These are phyloP conservation scores for Rhizophora mangle DNA, from an alignment of 345 rosid genomes.

Conservation along the genomic window DNA sequence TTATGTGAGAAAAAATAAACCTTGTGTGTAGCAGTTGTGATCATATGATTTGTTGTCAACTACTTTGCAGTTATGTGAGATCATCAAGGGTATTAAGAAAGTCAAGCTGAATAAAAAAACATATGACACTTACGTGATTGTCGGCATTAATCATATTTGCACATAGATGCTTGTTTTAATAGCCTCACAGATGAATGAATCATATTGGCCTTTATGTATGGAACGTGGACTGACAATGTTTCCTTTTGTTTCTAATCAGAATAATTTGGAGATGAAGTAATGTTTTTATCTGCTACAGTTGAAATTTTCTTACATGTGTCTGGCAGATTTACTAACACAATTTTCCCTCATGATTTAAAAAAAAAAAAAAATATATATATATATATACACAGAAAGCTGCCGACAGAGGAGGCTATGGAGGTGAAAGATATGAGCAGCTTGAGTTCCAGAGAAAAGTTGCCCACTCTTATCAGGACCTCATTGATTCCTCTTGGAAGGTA, in stretches of 20 bases:
- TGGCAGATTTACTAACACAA: no score
- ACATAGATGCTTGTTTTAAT: no score
- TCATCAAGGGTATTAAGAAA: neutral
- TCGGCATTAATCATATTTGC: no score
- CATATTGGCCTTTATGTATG: neutral
- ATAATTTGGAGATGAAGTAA: no score
- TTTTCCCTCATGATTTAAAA: no score
- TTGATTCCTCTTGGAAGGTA: conserved; percentile 88
- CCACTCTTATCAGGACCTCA: conserved; percentile 47
- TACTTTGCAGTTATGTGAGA: neutral
- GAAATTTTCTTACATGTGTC: no score
- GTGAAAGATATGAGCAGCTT: conserved; percentile 80
- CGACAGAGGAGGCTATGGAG: conserved; percentile 94
- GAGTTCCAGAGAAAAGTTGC: conserved; percentile 85
- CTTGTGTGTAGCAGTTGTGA: no score
- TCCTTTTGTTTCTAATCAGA: no score
- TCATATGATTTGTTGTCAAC: neutral
- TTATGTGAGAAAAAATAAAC: no score
- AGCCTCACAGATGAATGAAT: neutral
- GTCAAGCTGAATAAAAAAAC: neutral
- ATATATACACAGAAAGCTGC: conserved; percentile 60
- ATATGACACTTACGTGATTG: no score
- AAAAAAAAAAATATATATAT: no score
- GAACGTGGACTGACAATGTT: neutral
- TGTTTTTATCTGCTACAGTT: no score